phyloP scores from a whole-genome alignment of 805 yeast genomes.

The Wickerhamiella nectarea region DNA sequence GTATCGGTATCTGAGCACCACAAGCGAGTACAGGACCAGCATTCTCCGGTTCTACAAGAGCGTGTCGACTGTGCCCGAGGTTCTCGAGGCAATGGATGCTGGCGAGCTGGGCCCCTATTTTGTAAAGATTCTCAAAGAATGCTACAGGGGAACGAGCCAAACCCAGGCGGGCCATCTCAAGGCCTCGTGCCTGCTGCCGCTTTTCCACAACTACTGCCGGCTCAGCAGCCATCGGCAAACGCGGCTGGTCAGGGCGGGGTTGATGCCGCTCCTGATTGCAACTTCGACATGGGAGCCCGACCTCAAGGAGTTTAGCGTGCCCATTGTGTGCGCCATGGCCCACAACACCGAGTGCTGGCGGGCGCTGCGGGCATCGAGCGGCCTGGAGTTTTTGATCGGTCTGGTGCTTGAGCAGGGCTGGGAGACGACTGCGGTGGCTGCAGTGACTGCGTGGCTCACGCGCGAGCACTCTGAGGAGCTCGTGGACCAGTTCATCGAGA shows the following conservation, averaged over 20 bases:
- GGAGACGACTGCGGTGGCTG: slow-evolving; percentile 43
- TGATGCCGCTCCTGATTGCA: slow-evolving; percentile 33
- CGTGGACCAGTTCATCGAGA: not conserved
- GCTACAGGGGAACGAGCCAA: slow-evolving; percentile 12
- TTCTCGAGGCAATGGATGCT: slow-evolving; percentile 21
- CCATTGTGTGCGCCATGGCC: slow-evolving; percentile 40
- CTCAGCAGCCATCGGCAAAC: slow-evolving; percentile 33
- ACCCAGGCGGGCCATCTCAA: slow-evolving; percentile 26
- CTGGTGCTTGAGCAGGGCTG: slow-evolving; percentile 40
- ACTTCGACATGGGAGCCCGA: slow-evolving; percentile 32
- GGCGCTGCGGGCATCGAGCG: slow-evolving; percentile 28
- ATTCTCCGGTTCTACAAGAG: slow-evolving; percentile 33
- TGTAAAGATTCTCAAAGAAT: slow-evolving; percentile 24
- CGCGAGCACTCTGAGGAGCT: slow-evolving; percentile 17
- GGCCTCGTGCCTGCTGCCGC: slow-evolving; percentile 35
- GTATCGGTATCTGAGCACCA: slow-evolving; percentile 14
- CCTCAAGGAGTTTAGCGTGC: slow-evolving; percentile 39
- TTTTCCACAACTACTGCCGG: slow-evolving; percentile 39
- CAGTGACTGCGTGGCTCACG: slow-evolving; percentile 29
- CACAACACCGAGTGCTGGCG: slow-evolving; percentile 32
- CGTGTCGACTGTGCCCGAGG: slow-evolving; percentile 21
- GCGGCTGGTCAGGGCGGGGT: slow-evolving; percentile 35
- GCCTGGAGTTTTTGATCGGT: slow-evolving; percentile 28
- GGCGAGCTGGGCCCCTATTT: slow-evolving; percentile 34
- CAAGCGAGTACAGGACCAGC: slow-evolving; percentile 26